A percentile compares a stretch with the other conserved stretches of the same genome.
Evolutionary conservation across 768 basidiomycete genomes (phyloP).

Genomic region (Tylopilus subfusipes): DNA sequence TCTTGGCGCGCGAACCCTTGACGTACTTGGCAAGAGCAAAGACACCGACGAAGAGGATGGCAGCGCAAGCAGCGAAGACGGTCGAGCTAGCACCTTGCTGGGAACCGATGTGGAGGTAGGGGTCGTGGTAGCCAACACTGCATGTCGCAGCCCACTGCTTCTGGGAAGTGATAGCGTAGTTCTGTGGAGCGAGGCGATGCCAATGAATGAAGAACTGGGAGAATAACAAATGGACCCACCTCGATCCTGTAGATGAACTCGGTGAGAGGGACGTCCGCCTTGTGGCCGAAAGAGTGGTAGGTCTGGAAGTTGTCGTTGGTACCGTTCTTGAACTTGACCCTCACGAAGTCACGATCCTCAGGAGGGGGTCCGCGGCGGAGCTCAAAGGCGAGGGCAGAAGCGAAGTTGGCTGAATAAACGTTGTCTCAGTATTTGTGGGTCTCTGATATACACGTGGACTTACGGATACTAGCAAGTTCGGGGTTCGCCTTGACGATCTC

Average conservation of each 20-base stretch:
- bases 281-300: conserved; percentile 71
- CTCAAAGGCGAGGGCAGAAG: conserved; percentile 74
- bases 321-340: conserved; percentile 85
- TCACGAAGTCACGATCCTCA: conserved; percentile 76
- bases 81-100: conserved; percentile 32
- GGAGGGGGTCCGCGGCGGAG: conserved; percentile 72
- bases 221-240: conserved; percentile 39
- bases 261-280: conserved; percentile 73
- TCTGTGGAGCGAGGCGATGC: conserved; percentile 24
- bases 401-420: conserved; percentile 57
- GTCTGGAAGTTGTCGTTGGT: conserved; percentile 60
- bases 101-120: conserved; percentile 31
- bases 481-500: conserved; percentile 57
- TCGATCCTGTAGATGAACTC: conserved; percentile 83
- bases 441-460: conserved; percentile 30
- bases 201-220: not conserved
- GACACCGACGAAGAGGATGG: conserved; percentile 34
- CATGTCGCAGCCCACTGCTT: conserved; percentile 44
- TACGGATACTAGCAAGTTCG: conserved; percentile 61
- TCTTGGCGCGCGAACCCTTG: conserved; percentile 33
- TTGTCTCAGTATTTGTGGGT: conserved; percentile 10
- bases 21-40: conserved; percentile 35
- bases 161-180: conserved; percentile 44
- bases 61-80: conserved; percentile 33
- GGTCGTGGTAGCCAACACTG: conserved; percentile 31